A percentile compares a stretch with the other conserved stretches of the same genome.
Conservation (phyloP, 495 filamentous ascomycete genomes). For the Aspergillus sclerotiicarbonarius region DNA sequence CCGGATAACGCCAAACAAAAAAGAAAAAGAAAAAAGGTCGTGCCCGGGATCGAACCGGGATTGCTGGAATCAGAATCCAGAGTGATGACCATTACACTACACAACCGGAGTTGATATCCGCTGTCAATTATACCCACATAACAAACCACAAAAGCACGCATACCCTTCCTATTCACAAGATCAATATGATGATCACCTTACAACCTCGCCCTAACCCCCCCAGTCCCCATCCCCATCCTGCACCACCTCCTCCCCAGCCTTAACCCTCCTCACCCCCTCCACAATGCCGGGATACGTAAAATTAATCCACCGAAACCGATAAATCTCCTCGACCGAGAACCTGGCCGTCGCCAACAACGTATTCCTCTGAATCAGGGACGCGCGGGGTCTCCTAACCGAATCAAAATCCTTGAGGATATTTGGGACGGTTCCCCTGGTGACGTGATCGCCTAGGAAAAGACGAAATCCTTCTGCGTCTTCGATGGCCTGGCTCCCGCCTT, state of each 20-base stretch:
- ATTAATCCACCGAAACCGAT: neutral
- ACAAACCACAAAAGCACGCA: too few relatives aligned
- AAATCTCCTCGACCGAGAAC: neutral
- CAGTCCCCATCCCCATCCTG: neutral
- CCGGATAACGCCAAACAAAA: too few relatives aligned
- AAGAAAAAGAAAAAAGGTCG: slow-evolving; percentile 24
- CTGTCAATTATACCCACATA: too few relatives aligned
- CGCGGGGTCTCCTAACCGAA: neutral
- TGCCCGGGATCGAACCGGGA: slow-evolving; percentile 44
- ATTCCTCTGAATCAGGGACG: neutral
- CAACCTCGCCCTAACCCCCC: too few relatives aligned
- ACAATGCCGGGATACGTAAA: neutral
- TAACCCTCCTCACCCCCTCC: neutral
- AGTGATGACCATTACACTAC: slow-evolving; percentile 35
- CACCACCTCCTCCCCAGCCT: neutral
- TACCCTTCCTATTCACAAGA: too few relatives aligned
- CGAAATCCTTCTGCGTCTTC: slow-evolving; percentile 32
- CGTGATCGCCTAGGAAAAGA: neutral
- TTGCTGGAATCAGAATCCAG: slow-evolving; percentile 39
- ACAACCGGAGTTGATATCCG: slow-evolving; percentile 12
- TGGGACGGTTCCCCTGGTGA: neutral
- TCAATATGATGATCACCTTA: too few relatives aligned
- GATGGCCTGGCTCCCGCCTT: slow-evolving; percentile 36
- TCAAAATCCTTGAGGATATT: neutral
- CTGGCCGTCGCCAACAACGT: neutral